Evolutionary conservation across 805 yeast genomes (phyloP), one percentile per base, ranked within the genome.

Genomic region (Kazachstania bromeliacearum): DNA sequence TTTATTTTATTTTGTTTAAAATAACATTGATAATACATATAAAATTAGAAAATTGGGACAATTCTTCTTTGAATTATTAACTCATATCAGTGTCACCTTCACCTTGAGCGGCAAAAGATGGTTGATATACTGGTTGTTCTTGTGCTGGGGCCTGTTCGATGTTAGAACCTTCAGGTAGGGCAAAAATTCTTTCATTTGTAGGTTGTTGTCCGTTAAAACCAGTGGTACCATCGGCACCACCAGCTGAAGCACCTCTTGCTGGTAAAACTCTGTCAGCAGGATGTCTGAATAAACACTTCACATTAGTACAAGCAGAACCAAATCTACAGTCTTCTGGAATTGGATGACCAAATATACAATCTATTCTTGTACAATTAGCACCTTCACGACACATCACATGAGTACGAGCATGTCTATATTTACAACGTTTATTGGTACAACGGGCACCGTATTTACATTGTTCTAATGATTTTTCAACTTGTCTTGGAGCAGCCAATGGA

Each of bases 321-420:
- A 77, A 87, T 48, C 80, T 82, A 64, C 96, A 87, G 36, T 71
- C 78, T 52, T 80, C 88, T 44, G 68, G 68, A 27, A 84, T 64
- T 28, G 95, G 95, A 59, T 87, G 96, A 15, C 81, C 70, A 59
- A 85, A 87, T 34, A 71, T 67, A 63, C 96, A 87, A 57, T 87
- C 92, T 33, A 75, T 65, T 59, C 95, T 75, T 14, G 74, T 70
- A 64, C 96, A 87, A 33, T 68, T 68, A 19, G 73, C 72, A 18
- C 96, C 95, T 21, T 78, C 84, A 53, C 95, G 83, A 57, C 96
- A 87, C 42, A 83, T 60, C 20, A 77, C 73, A 6, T 73, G 68
- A 7, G 83, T 68, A 13, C 75, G 70, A 2, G 96, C 94, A 60
- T 87, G 96, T 62, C 96, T 75, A 57, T 73, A 81, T 41, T 81